These are phyloP conservation scores for Exophiala dermatitidis DNA, from an alignment of 2,329 filamentous ascomycete species.

Conservation along the genomic window DNA sequence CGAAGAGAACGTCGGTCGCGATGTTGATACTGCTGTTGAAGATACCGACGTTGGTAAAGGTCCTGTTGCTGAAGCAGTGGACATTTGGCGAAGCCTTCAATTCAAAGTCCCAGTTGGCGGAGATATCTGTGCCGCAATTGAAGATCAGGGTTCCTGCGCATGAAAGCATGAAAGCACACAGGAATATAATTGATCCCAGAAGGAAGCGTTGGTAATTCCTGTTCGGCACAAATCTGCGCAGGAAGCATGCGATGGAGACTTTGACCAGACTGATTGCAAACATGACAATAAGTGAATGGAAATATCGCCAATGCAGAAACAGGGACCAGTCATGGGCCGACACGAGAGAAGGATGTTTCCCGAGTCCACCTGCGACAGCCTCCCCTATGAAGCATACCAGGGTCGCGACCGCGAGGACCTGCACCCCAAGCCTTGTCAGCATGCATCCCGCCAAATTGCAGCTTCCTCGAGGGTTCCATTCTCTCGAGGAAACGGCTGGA, in stretches of 20 bases:
- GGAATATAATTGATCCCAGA: constrained; percentile 39
- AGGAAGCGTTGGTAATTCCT: constrained; percentile 39
- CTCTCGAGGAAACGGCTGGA: not conserved
- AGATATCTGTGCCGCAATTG: constrained; percentile 40
- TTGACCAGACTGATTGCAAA: constrained; percentile 42
- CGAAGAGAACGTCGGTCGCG: constrained; percentile 41
- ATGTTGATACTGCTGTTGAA: constrained; percentile 44
- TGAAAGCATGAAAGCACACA: constrained; percentile 38
- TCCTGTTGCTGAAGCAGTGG: constrained; percentile 38
- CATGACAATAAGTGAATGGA: constrained; percentile 44
- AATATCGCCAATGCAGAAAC: constrained; percentile 40
- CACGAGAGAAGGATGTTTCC: constrained; percentile 40
- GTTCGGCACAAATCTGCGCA: constrained; percentile 39
- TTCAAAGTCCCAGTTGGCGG: constrained; percentile 39
- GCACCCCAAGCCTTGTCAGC: not conserved
- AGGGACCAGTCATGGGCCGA: constrained; percentile 29
- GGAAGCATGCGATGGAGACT: constrained; percentile 43
- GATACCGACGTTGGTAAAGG: constrained; percentile 42
- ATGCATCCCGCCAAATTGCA: no score
- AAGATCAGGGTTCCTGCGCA: constrained; percentile 44
- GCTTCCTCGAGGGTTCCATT: no score
- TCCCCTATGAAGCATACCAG: constrained; percentile 38
- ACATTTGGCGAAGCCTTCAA: constrained; percentile 32
- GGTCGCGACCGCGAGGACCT: constrained; percentile 28
- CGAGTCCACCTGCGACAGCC: constrained; percentile 35